A percentile compares a stretch with the other conserved stretches of the same genome.
Evolutionary conservation across 805 yeast species (phyloP).

Genomic region (Aciculoconidium aculeatum): DNA sequence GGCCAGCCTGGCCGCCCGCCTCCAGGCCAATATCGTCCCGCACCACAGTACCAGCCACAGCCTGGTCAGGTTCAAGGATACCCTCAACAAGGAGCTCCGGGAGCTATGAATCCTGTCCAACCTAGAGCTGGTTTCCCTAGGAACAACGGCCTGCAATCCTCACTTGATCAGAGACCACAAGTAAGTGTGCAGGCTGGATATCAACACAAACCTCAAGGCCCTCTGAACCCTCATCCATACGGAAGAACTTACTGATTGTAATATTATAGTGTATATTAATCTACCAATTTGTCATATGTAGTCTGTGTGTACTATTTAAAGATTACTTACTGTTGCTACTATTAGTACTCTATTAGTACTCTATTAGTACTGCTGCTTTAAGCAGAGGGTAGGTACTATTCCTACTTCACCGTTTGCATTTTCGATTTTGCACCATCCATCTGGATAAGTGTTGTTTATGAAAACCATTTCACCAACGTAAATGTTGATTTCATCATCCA

Average conservation of each 20-base stretch:
- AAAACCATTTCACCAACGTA: constrained; percentile 25
- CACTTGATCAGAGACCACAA: too few species aligned
- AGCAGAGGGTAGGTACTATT: constrained; percentile 29
- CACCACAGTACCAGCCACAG: constrained; percentile 8
- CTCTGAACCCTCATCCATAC: too few species aligned
- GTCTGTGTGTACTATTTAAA: too few species aligned
- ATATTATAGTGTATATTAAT: too few species aligned
- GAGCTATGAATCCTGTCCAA: too few species aligned
- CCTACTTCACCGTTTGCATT: constrained; percentile 17
- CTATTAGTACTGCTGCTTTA: too few species aligned
- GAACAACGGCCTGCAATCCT: constrained; percentile 7
- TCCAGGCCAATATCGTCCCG: constrained; percentile 9
- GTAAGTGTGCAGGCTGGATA: too few species aligned
- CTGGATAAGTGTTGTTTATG: constrained; percentile 21
- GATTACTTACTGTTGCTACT: too few species aligned
- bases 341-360: too few species aligned
- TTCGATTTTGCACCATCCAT: constrained; percentile 36
- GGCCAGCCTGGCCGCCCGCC: constrained; percentile 9
- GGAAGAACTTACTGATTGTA: too few species aligned
- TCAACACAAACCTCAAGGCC: too few species aligned
- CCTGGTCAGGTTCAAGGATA: constrained; percentile 8
- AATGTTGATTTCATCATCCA: constrained; percentile 31
- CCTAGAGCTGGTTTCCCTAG: constrained; percentile 6
- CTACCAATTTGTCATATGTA: too few species aligned
- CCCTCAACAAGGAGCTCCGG: constrained; percentile 7